Conservation (phyloP, 2,329 filamentous ascomycete genomes). For the Cladosporium cucumerinum region DNA sequence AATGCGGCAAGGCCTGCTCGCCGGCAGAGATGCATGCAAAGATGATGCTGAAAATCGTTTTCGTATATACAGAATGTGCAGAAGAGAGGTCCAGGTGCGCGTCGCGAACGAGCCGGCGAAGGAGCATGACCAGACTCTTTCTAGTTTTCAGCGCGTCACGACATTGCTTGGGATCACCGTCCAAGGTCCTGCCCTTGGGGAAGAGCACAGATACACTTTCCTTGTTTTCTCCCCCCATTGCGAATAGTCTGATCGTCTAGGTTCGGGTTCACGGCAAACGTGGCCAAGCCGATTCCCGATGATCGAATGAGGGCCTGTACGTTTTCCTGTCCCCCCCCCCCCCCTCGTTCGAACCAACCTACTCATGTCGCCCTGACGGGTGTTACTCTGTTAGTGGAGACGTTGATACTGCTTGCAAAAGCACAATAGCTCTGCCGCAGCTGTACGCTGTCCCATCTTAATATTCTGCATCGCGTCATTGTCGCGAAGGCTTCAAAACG, state of each 20-base stretch:
- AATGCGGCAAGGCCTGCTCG: slow-evolving; percentile 4
- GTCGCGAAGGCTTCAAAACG: background rate
- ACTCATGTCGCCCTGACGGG: background rate
- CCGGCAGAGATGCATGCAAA: background rate
- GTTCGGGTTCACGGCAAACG: slow-evolving; percentile 11
- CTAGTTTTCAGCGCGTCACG: background rate
- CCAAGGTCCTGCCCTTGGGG: background rate
- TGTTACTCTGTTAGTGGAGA: background rate
- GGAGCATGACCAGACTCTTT: background rate
- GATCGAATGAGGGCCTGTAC: background rate
- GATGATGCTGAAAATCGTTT: background rate
- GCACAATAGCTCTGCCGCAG: too few relatives aligned
- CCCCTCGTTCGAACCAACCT: background rate
- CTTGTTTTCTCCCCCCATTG: slow-evolving; percentile 4
- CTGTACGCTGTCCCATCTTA: too few relatives aligned
- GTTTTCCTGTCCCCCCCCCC: background rate
- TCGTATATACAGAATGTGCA: background rate
- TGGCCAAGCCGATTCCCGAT: slow-evolving; percentile 10
- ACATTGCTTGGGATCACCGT: background rate
- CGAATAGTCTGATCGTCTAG: slow-evolving; percentile 4
- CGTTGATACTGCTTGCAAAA: background rate
- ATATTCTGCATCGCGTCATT: background rate
- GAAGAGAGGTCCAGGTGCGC: background rate
- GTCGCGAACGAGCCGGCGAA: background rate
- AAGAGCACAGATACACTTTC: slow-evolving; percentile 14